Evolutionary conservation across 176 grass and related monocot species (phyloP), one percentile per base, ranked within the genome.

Genomic region (Carex littledalei): DNA sequence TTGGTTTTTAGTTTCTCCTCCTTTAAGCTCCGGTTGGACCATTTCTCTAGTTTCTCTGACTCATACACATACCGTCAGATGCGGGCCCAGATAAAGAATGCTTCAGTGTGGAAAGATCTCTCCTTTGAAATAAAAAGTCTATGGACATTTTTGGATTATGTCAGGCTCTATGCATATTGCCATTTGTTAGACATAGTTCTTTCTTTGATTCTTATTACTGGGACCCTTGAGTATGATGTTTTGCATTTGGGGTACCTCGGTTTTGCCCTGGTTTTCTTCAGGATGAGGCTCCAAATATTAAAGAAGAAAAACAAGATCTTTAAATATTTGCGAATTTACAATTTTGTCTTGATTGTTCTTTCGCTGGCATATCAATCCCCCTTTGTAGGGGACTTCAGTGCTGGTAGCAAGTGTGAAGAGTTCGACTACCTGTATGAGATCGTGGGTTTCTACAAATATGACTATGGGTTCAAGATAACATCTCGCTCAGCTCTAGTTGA

Each of bases 101-200:
- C 83, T 41, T 79, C 87, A 78, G 92, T 98, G 64, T 98, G 95
- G 95, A 94, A 84, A 63, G 95, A 98, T 74, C 92, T 98, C 39
- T 98, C 95, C 83, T 92, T 98, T 82, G 95, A 98, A 94, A 98
- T 92, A 84, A 98, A 98, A 90, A 98, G 95, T 80, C 92, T 98
- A 61, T 98, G 95, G 95, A 98, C 95, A 63, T 98, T 94, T 88
- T 89, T 94, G 85, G 95, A 98, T 87, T 98, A 98, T 87, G 55
- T 94, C 55, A 81, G 95, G 53, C 91, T 94, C 56, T 98, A 98
- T 86, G 89, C 77, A 60, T 98, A 94, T 79, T 98, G 95, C 84
- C 95, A 98, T 91, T 90, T 98, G 88, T 80, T 98, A 54, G 95
- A 98, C 77, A 98, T 98, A 86, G 95, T 98, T 86, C 92, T 98